Percentiles rank a stretch among this genome's conserved stretches.
These are phyloP conservation scores for Ganoderma multipileum DNA, from an alignment of 1,284 basidiomycete genomes.

Conservation along the genomic window DNA sequence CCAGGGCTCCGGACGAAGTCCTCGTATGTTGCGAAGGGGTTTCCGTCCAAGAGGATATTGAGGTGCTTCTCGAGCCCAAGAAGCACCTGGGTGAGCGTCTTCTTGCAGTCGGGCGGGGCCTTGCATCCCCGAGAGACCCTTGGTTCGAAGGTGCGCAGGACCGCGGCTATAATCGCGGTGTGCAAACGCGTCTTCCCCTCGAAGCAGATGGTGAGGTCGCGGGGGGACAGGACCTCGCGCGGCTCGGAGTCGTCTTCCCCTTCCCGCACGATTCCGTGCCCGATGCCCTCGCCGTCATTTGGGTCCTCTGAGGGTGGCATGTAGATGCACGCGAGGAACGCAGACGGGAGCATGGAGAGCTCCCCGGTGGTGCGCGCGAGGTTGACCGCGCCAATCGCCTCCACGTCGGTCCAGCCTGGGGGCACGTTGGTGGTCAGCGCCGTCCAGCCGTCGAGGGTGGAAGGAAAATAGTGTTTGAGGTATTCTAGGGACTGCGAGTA, in stretches of 20 bases:
- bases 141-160: not conserved
- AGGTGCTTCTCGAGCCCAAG: not conserved
- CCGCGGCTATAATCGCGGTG: not conserved
- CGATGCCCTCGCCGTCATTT: not conserved
- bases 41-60: not conserved
- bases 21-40: not conserved
- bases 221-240: not conserved
- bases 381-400: conserved; percentile 9
- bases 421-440: not conserved
- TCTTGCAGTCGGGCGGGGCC: not conserved
- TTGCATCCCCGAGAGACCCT: not conserved
- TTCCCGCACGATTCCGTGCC: not conserved
- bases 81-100: not conserved
- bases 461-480: conserved; percentile 6
- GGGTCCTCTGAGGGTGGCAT: not conserved
- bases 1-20: not conserved
- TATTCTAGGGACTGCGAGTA: not conserved
- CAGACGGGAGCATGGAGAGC: not conserved
- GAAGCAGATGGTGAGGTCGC: not conserved
- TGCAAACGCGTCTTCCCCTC: not conserved
- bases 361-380: not conserved
- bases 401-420: not conserved
- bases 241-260: not conserved
- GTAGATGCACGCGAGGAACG: not conserved
- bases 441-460: conserved; percentile 1